Evolutionary conservation across 2,329 filamentous ascomycete genomes (phyloP), one percentile per base, ranked within the genome.

Genomic region (Ustulina deusta): DNA sequence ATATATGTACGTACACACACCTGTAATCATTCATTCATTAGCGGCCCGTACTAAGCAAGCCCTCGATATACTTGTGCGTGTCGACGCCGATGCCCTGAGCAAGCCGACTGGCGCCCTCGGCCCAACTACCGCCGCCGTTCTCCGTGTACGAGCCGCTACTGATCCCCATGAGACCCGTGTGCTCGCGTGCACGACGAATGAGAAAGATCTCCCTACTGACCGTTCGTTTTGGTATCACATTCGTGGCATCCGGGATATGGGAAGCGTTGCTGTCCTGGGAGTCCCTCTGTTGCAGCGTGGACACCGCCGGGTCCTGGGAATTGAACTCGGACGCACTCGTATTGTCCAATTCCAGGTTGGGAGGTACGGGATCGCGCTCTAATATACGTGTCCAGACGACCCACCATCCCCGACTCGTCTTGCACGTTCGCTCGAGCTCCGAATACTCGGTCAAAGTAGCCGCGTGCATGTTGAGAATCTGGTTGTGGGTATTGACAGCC

Each of bases 61-160:
- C 89, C 77, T 94, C 91, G 3, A 94, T 88, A 78, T 94, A 94
- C 76, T 86, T 87, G 78, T 89, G 86, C 34, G 91, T 93, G 81
- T 94, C 92, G 38, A 94, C 85, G 0, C 92, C 92, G 70, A 94
- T 93, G 0, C 91, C 92, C 74, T 92, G 89, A 0, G 87, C 89
- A 71, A 93, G 78, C 63, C 86, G 85, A 22, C 84, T 86, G 1
- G 89, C 86, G 2, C 87, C 87, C 27, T 86, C 86, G 51, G 84
- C 74, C 83, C 87, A 81, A 64, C 84, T 74, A 54, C 79, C 72
- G 15, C 81, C 75, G 68, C 81, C 66, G 22, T 46, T 68, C 73
- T 83, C 78, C n/a, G 74, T 76, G 20, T 76, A 74, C 34, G 80
- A 76, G 59, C 72, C 71, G 59, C 78, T 77, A 1, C 10, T 51